phyloP scores from a whole-genome alignment of 495 filamentous ascomycete species.

The Penicillium herquei region DNA sequence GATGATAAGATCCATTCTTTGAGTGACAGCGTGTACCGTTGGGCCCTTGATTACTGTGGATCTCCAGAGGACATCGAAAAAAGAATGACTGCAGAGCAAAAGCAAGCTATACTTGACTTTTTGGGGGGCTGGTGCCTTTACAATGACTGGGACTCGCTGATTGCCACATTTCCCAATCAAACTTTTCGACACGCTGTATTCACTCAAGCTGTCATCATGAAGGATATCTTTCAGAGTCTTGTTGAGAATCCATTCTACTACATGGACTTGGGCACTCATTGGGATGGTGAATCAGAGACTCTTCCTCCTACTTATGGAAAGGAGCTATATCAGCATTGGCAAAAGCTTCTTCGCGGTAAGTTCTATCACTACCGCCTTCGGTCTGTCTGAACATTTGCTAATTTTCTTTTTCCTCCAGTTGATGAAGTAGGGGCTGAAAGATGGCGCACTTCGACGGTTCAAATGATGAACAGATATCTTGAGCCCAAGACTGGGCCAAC shows the following conservation, averaged over 20 bases:
- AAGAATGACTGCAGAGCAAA: background rate
- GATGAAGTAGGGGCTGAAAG: background rate
- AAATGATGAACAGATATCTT: background rate
- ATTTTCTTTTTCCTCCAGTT: background rate
- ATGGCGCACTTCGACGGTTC: background rate
- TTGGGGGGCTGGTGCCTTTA: background rate
- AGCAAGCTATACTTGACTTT: background rate
- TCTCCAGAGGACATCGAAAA: background rate
- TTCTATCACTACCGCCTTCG: no score
- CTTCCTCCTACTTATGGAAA: background rate
- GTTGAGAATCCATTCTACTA: background rate
- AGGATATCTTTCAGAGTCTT: background rate
- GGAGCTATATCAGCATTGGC: background rate
- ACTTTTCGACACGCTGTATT: background rate
- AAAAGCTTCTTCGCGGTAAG: background rate
- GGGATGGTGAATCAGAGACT: background rate
- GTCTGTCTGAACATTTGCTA: background rate
- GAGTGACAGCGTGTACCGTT: no score
- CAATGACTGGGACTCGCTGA: background rate
- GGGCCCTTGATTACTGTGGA: background rate
- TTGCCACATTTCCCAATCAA: background rate
- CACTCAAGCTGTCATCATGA: background rate
- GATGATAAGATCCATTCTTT: no score
- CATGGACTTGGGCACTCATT: background rate
- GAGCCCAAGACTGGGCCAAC: background rate